A percentile compares a stretch with the other conserved stretches of the same genome.
phyloP scores from a whole-genome alignment of 1,284 basidiomycete genomes.

The Butyriboletus appendiculatus region DNA sequence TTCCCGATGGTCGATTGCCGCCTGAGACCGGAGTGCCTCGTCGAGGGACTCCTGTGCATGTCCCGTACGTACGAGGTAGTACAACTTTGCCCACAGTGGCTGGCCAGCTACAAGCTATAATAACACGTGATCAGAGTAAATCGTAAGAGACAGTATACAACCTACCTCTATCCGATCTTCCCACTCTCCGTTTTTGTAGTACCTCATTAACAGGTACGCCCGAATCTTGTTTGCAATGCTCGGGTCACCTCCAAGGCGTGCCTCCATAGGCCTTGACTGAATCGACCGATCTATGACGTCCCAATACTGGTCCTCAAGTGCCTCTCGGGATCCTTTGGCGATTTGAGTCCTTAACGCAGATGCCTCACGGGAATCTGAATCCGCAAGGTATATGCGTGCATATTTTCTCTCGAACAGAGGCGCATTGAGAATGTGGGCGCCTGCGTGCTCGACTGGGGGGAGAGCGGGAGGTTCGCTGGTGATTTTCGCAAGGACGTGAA shows the following conservation, averaged over 20 bases:
- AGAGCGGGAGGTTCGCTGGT: conserved; percentile 66
- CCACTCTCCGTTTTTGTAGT: conserved; percentile 84
- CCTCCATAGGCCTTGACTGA: conserved; percentile 83
- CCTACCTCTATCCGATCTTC: conserved; percentile 81
- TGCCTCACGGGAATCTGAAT: conserved; percentile 67
- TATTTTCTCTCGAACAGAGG: conserved; percentile 73
- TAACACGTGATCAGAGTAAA: background rate
- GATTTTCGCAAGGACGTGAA: conserved; percentile 73
- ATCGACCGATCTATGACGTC: conserved; percentile 84
- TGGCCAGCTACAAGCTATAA: conserved; percentile 76
- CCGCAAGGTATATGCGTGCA: conserved; percentile 70
- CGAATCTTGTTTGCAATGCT: conserved; percentile 88
- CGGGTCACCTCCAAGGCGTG: conserved; percentile 90
- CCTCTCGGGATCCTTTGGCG: conserved; percentile 69
- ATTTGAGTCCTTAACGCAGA: conserved; percentile 66
- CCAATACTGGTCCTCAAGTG: conserved; percentile 86
- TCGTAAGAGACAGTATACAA: background rate
- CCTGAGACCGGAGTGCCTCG: conserved; percentile 73
- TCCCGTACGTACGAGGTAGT: conserved; percentile 89
- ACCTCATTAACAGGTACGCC: conserved; percentile 80
- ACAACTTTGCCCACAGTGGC: conserved; percentile 92
- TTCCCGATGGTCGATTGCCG: conserved; percentile 80
- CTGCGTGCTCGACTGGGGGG: conserved; percentile 72
- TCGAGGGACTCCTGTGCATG: conserved; percentile 79
- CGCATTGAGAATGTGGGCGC: conserved; percentile 76